Evolutionary conservation across 805 yeast genomes (phyloP).

Genomic region (Jamesozyma hellenica): DNA sequence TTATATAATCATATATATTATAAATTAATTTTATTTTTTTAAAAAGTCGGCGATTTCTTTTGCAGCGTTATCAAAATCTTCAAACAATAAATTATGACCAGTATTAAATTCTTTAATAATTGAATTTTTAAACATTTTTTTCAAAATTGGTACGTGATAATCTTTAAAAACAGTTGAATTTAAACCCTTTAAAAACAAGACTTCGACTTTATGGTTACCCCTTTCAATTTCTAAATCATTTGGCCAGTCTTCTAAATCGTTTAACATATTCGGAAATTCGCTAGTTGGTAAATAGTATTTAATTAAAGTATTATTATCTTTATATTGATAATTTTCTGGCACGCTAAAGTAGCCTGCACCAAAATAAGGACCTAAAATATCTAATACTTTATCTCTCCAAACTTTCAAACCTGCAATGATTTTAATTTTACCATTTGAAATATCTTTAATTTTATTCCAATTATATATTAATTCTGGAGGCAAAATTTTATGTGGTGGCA

Average conservation of each 20-base stretch:
- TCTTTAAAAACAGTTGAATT: constrained; percentile 36
- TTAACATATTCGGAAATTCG: constrained; percentile 21
- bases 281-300: constrained; percentile 16
- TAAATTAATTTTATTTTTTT: constrained; percentile 5
- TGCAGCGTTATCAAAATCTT: constrained; percentile 17
- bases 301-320: constrained; percentile 9
- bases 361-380: constrained; percentile 21
- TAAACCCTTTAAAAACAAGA: constrained; percentile 37
- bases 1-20: no score
- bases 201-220: constrained; percentile 21
- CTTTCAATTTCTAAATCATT: constrained; percentile 3
- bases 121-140: constrained; percentile 19
- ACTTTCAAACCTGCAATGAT: constrained; percentile 14
- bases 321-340: constrained; percentile 10
- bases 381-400: constrained; percentile 17
- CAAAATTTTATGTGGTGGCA: constrained; percentile 24
- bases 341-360: constrained; percentile 22
- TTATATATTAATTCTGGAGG: constrained; percentile 16
- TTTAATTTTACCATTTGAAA: constrained; percentile 13
- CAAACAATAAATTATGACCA: constrained; percentile 25
- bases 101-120: constrained; percentile 20
- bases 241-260: constrained; percentile 19
- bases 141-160: no score
- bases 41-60: constrained; percentile 14
- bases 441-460: constrained; percentile 15